Evolutionary conservation across 129 eudicot species (phyloP).

Genomic region (Flaveria ramosissima): DNA sequence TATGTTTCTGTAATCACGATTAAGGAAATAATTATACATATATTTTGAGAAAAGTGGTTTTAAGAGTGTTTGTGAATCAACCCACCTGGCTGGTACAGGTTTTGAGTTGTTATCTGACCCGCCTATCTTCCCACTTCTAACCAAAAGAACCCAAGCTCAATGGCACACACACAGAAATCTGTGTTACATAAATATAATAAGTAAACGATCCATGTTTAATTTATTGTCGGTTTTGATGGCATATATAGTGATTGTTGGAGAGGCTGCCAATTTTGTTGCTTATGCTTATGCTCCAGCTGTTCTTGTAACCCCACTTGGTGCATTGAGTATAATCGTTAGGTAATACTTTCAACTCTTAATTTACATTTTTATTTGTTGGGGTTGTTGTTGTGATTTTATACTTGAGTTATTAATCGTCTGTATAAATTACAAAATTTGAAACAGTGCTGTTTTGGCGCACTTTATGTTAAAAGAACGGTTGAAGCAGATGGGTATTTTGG

Average conservation of each 20-base stretch:
- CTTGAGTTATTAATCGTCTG: background rate
- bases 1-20: background rate
- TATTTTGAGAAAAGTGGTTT: background rate
- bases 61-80: background rate
- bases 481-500: constrained; percentile 66
- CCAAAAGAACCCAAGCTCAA: too few relatives aligned
- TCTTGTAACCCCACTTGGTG: constrained; percentile 96
- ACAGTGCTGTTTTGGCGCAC: constrained; percentile 92
- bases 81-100: background rate
- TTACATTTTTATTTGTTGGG: too few relatives aligned
- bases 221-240: constrained; percentile 7
- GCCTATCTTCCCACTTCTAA: background rate
- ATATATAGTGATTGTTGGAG: constrained; percentile 82
- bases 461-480: constrained; percentile 75
- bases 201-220: too few relatives aligned
- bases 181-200: too few relatives aligned
- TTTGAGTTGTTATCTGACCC: background rate
- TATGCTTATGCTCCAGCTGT: constrained; percentile 91
- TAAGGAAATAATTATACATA: background rate
- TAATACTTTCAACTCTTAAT: constrained; percentile 16
- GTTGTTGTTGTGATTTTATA: too few relatives aligned
- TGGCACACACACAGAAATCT: too few relatives aligned
- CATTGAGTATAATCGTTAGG: constrained; percentile 91
- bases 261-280: constrained; percentile 91
- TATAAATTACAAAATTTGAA: background rate